Conservation (phyloP, 148 eudicot species). For the Rhododendron williamsianum region DNA sequence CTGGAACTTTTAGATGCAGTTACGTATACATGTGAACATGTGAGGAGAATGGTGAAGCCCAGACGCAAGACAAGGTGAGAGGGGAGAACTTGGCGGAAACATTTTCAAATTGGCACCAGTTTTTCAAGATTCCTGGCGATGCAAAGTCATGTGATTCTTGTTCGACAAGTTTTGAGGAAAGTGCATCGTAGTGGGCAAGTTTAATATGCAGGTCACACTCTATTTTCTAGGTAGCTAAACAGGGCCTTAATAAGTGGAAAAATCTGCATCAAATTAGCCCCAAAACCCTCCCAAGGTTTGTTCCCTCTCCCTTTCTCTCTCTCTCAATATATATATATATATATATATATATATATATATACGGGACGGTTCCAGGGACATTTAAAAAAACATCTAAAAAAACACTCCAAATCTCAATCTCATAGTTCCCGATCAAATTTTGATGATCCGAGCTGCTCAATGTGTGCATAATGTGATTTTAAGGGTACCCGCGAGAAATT, state of each 20-base stretch:
- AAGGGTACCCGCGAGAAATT: no score
- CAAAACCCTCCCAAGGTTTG: no score
- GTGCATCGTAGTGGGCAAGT: not conserved
- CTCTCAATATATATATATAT: no score
- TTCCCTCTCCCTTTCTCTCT: no score
- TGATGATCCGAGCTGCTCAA: no score
- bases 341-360: no score
- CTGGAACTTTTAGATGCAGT: not conserved
- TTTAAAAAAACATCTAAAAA: no score
- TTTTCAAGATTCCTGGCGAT: not conserved
- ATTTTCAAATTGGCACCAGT: not conserved
- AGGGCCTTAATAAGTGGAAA: not conserved
- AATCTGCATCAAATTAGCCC: not conserved
- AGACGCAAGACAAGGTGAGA: not conserved
- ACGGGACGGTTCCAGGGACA: no score
- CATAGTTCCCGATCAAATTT: no score
- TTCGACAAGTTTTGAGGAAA: not conserved
- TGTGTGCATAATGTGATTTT: no score
- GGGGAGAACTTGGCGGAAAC: not conserved
- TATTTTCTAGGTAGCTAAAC: not conserved
- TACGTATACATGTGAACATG: not conserved
- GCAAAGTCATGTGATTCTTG: not conserved
- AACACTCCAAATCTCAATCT: no score
- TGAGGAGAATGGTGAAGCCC: not conserved
- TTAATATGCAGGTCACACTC: not conserved